phyloP scores from a whole-genome alignment of 306 rosid genomes.

The Medicago truncatula region DNA sequence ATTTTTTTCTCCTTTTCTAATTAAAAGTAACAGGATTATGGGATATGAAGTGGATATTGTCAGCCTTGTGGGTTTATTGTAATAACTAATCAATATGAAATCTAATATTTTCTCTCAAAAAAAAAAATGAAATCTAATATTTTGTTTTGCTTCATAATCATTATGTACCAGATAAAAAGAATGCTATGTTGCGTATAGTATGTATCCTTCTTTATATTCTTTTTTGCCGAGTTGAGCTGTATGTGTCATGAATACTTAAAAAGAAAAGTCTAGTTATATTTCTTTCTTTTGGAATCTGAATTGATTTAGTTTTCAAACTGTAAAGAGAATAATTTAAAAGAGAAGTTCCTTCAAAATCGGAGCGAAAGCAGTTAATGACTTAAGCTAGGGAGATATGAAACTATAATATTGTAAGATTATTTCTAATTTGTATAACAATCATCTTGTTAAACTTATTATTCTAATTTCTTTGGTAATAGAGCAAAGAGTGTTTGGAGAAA shows the following conservation, averaged over 20 bases:
- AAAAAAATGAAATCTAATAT: not conserved
- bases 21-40: too few species aligned
- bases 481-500: conserved; percentile 92
- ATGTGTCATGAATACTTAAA: too few species aligned
- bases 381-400: not conserved
- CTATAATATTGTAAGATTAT: conserved; percentile 6
- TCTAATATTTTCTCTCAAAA: not conserved
- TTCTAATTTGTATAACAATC: conserved; percentile 15
- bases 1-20: not conserved
- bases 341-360: not conserved
- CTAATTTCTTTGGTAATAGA: conserved; percentile 53
- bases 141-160: conserved; percentile 16
- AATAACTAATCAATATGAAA: not conserved
- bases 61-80: too few species aligned
- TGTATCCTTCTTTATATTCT: too few species aligned
- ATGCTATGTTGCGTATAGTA: conserved; percentile 2
- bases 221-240: too few species aligned
- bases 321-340: not conserved
- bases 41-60: too few species aligned
- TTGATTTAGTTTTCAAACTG: not conserved
- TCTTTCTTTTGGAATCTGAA: too few species aligned
- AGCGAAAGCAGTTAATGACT: not conserved
- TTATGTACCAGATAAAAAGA: not conserved
- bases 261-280: too few species aligned
- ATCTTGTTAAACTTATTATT: conserved; percentile 18